Percentiles rank a stretch among this genome's conserved stretches.
Evolutionary conservation across 2,329 filamentous ascomycete genomes (phyloP).

Genomic region (Aureobasidium sp.): DNA sequence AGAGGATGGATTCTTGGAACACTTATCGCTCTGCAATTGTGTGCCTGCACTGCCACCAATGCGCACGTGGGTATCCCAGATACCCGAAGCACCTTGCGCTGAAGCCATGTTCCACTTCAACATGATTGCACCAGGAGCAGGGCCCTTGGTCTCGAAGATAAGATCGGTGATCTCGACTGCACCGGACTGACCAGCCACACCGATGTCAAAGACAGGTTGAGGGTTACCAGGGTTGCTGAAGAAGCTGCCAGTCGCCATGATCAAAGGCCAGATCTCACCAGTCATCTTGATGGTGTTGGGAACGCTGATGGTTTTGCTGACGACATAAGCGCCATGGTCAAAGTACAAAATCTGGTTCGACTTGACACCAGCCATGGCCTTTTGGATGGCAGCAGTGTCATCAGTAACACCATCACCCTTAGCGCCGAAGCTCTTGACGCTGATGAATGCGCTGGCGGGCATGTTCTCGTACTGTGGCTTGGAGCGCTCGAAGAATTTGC

Average conservation of each 20-base stretch:
- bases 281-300: conserved; percentile 66
- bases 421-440: conserved; percentile 71
- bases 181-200: conserved; percentile 67
- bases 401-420: conserved; percentile 83
- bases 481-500: conserved; percentile 70
- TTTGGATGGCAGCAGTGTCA: conserved; percentile 79
- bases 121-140: conserved; percentile 80
- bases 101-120: conserved; percentile 85
- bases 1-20: conserved; percentile 65
- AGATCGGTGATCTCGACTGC: conserved; percentile 82
- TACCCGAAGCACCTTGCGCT: conserved; percentile 62
- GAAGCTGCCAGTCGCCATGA: conserved; percentile 69
- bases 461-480: conserved; percentile 81
- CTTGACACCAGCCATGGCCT: conserved; percentile 61
- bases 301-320: conserved; percentile 54
- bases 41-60: conserved; percentile 83
- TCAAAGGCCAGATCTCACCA: conserved; percentile 84
- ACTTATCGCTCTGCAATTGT: conserved; percentile 71
- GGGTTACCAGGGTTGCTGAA: conserved; percentile 73
- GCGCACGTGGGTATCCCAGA: conserved; percentile 96
- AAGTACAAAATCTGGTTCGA: conserved; percentile 54
- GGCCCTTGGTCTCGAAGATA: conserved; percentile 75
- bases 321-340: conserved; percentile 57
- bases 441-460: conserved; percentile 64
- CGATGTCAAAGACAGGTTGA: conserved; percentile 78